These are phyloP conservation scores for Tricholoma flavovirens DNA, from an alignment of 768 basidiomycete genomes.

Conservation along the genomic window DNA sequence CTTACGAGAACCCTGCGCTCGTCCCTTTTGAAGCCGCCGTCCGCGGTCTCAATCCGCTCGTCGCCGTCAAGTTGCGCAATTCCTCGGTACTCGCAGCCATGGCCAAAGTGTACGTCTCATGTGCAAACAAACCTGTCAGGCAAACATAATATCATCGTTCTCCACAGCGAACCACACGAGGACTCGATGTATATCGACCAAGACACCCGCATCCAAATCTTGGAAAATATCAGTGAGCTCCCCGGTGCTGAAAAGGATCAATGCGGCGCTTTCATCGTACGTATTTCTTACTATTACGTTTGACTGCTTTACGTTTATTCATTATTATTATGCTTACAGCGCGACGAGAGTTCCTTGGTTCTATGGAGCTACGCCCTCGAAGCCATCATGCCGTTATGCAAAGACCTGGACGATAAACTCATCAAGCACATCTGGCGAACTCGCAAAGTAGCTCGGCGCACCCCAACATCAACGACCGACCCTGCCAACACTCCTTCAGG, in stretches of 20 bases:
- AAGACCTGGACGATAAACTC: conserved; percentile 71
- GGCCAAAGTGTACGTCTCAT: conserved; percentile 56
- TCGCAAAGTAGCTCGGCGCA: conserved; percentile 25
- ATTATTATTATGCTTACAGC: conserved; percentile 23
- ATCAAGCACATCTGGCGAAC: conserved; percentile 77
- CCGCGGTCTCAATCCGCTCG: conserved; percentile 71
- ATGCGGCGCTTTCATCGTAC: conserved; percentile 74
- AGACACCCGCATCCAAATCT: conserved; percentile 81
- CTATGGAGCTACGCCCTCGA: conserved; percentile 76
- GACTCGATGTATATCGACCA: conserved; percentile 64
- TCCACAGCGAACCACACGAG: conserved; percentile 42
- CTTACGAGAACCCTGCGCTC: conserved; percentile 71
- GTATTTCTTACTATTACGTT: conserved; percentile 12
- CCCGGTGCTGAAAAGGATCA: conserved; percentile 84
- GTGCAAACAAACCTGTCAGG: background rate
- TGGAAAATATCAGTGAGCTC: conserved; percentile 60
- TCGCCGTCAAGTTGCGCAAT: conserved; percentile 72
- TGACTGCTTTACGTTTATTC: background rate
- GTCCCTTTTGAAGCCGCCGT: conserved; percentile 78
- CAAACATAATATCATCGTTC: conserved; percentile 1
- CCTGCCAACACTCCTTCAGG: conserved; percentile 9
- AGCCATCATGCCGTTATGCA: conserved; percentile 59
- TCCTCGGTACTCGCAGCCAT: conserved; percentile 76
- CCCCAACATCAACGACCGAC: conserved; percentile 10
- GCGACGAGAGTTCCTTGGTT: conserved; percentile 73